Conservation (phyloP, 495 filamentous ascomycete genomes). For the Aspergillus homomorphus region DNA sequence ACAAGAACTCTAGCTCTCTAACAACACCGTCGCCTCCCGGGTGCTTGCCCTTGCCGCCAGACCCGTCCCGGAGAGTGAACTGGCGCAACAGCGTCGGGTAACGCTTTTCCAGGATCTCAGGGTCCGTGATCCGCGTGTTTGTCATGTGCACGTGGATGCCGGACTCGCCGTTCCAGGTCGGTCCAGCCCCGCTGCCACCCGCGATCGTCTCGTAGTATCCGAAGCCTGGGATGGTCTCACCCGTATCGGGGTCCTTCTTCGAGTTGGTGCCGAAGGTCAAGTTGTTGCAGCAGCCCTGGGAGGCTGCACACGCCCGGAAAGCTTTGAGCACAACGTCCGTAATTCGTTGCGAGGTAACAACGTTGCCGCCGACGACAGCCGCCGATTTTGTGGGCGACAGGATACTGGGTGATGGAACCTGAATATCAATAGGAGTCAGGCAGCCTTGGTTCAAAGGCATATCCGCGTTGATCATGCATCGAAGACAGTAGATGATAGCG, state of each 20-base stretch:
- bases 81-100: constrained; percentile 84
- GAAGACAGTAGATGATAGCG: constrained; percentile 91
- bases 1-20: constrained; percentile 34
- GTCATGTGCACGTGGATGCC: constrained; percentile 96
- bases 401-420: constrained; percentile 74
- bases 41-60: constrained; percentile 39
- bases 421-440: constrained; percentile 75
- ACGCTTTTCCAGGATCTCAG: constrained; percentile 83
- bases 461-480: constrained; percentile 82
- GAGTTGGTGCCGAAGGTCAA: constrained; percentile 43
- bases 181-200: constrained; percentile 80
- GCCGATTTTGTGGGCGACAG: constrained; percentile 74
- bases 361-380: constrained; percentile 88
- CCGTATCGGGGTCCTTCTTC: constrained; percentile 25
- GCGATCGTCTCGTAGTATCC: constrained; percentile 95
- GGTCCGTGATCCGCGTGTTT: constrained; percentile 91
- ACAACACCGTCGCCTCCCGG: constrained; percentile 38
- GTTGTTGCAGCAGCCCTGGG: constrained; percentile 86
- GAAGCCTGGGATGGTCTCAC: constrained; percentile 53
- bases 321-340: constrained; percentile 86
- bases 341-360: constrained; percentile 86
- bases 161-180: constrained; percentile 76
- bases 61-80: constrained; percentile 68
- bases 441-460: constrained; percentile 97
- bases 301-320: constrained; percentile 82